These are phyloP conservation scores for Mychonastes homosphaera DNA, from an alignment of 139 green algal species.

Conservation along the genomic window DNA sequence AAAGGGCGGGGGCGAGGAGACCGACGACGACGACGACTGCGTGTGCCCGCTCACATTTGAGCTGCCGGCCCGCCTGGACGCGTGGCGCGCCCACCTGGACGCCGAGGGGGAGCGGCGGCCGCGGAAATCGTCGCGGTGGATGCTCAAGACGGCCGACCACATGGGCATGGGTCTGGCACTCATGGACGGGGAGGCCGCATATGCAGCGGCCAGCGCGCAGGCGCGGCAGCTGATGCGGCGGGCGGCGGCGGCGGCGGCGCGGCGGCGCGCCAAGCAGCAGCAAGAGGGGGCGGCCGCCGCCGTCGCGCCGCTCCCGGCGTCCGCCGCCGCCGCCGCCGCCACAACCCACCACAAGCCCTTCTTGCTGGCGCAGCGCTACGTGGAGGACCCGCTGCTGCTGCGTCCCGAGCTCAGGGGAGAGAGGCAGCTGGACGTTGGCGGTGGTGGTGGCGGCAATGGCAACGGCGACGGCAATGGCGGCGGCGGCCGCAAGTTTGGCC, in stretches of 20 bases:
- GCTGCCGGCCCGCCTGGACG: slow-evolving; percentile 30
- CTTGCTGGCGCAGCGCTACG: slow-evolving; percentile 42
- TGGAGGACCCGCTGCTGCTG: slow-evolving; percentile 22
- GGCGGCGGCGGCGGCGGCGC: neutral
- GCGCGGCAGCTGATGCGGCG: slow-evolving; percentile 14
- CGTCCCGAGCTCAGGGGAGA: too few species aligned
- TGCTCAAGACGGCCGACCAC: slow-evolving; percentile 47
- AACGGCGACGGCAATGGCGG: too few species aligned
- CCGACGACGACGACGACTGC: slow-evolving; percentile 13
- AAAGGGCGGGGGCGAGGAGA: neutral
- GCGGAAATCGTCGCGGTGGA: slow-evolving; percentile 34
- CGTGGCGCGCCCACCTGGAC: slow-evolving; percentile 13
- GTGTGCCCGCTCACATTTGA: slow-evolving; percentile 36
- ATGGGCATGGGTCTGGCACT: slow-evolving; percentile 45
- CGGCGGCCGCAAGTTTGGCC: slow-evolving; percentile 44
- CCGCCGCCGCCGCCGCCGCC: too few species aligned
- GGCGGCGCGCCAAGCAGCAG: too few species aligned
- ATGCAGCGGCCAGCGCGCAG: too few species aligned
- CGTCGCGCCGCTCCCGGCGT: too few species aligned
- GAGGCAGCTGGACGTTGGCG: too few species aligned
- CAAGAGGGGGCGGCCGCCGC: too few species aligned
- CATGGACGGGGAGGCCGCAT: slow-evolving; percentile 18
- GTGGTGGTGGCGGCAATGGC: too few species aligned
- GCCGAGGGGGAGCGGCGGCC: neutral
- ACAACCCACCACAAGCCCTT: too few species aligned